These are phyloP conservation scores for Phytophthora litchii DNA, from an alignment of 352 stramenopile species.

Conservation along the genomic window DNA sequence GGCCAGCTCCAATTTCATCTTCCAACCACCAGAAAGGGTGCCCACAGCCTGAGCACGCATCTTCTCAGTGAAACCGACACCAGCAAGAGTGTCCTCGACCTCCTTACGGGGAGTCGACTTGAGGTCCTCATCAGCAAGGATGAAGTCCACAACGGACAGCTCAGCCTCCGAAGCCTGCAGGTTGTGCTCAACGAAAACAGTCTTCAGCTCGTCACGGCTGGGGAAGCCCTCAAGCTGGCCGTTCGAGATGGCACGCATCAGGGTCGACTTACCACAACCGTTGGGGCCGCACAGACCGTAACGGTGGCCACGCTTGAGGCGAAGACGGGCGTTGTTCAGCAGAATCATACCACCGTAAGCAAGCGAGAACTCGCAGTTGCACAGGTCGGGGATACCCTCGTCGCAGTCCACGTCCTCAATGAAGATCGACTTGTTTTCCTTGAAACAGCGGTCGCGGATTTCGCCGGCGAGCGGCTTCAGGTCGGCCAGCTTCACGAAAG, in stretches of 20 bases:
- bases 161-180: slow-evolving; percentile 90
- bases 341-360: slow-evolving; percentile 94
- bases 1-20: slow-evolving; percentile 95
- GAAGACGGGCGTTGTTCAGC: slow-evolving; percentile 91
- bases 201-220: slow-evolving; percentile 93
- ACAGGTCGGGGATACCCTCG: slow-evolving; percentile 97
- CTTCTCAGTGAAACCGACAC: slow-evolving; percentile 93
- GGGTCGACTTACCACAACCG: slow-evolving; percentile 95
- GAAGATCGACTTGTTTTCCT: slow-evolving; percentile 91
- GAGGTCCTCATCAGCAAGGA: slow-evolving; percentile 87
- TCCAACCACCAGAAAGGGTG: slow-evolving; percentile 96
- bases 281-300: slow-evolving; percentile 96
- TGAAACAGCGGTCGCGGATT: slow-evolving; percentile 88
- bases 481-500: slow-evolving; percentile 69
- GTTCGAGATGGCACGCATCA: slow-evolving; percentile 96
- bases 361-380: slow-evolving; percentile 99
- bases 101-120: slow-evolving; percentile 91
- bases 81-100: slow-evolving; percentile 90
- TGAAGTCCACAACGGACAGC: slow-evolving; percentile 87
- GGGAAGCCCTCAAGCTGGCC: slow-evolving; percentile 97
- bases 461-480: slow-evolving; percentile 70
- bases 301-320: slow-evolving; percentile 91
- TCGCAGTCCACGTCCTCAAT: slow-evolving; percentile 97
- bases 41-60: slow-evolving; percentile 93
- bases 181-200: slow-evolving; percentile 98